phyloP scores from a whole-genome alignment of 176 grass and related monocot genomes.

The Rhynchospora tenuis region DNA sequence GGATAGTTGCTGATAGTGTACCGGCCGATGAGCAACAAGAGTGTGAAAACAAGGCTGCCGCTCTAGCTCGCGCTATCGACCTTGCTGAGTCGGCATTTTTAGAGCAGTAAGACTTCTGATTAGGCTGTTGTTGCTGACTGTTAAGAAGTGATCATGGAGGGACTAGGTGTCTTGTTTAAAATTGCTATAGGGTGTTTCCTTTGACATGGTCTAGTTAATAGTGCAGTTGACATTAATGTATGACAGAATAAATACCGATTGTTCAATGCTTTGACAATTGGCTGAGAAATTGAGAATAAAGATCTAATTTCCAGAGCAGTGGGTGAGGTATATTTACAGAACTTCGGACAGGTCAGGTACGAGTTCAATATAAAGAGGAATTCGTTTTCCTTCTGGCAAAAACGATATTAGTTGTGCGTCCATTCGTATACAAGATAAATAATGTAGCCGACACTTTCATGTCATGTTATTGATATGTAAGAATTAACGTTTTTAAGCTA shows the following conservation, averaged over 20 bases:
- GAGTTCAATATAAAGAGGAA: too few relatives aligned
- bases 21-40: constrained; percentile 15
- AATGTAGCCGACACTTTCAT: too few relatives aligned
- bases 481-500: too few relatives aligned
- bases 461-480: too few relatives aligned
- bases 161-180: background rate
- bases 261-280: background rate
- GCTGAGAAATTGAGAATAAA: background rate
- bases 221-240: background rate
- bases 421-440: too few relatives aligned
- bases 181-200: background rate
- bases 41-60: constrained; percentile 90
- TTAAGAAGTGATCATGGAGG: background rate
- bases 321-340: too few relatives aligned
- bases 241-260: background rate
- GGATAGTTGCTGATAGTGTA: too few relatives aligned
- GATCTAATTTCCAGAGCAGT: background rate
- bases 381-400: too few relatives aligned
- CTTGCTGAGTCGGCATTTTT: constrained; percentile 85
- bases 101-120: constrained; percentile 26
- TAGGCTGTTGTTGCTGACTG: background rate
- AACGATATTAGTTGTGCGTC: too few relatives aligned
- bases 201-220: background rate
- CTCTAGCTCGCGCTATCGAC: constrained; percentile 75
- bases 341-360: background rate